Evolutionary conservation across 106 monocot species (phyloP).

Genomic region (Dioscorea alata): DNA sequence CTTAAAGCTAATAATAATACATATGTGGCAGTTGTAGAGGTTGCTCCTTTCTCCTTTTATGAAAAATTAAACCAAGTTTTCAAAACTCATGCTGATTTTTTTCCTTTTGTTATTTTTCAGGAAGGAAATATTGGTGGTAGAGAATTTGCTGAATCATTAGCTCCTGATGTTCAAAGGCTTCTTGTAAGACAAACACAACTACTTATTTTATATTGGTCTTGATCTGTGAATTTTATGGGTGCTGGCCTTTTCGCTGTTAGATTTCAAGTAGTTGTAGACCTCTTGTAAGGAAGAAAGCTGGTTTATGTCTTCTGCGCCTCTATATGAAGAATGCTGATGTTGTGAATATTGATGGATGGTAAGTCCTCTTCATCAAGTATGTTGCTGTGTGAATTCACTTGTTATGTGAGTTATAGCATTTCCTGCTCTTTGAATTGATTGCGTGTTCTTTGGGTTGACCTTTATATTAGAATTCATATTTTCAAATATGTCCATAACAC

Average conservation of each 20-base stretch:
- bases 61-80: no score
- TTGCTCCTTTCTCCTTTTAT: no score
- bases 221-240: constrained; percentile 1
- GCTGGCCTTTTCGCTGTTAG: constrained; percentile 28
- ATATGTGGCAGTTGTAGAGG: no score
- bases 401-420: no score
- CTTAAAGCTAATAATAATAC: no score
- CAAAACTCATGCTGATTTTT: no score
- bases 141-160: constrained; percentile 93
- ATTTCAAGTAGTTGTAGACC: constrained; percentile 95
- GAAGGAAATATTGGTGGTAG: constrained; percentile 95
- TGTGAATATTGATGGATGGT: constrained; percentile 98
- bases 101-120: constrained; percentile 18
- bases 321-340: constrained; percentile 96
- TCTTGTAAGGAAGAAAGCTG: constrained; percentile 96
- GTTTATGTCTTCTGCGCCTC: constrained; percentile 91
- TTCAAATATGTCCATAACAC: no score
- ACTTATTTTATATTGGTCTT: background rate
- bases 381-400: no score
- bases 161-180: constrained; percentile 95
- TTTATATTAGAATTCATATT: no score
- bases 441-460: no score
- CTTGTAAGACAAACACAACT: constrained; percentile 45
- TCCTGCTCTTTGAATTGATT: no score
- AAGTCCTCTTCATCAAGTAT: constrained; percentile 16